Percentiles rank a stretch among this genome's conserved stretches.
These are phyloP conservation scores for Triticum turgidum DNA, from an alignment of 176 grass and related monocot species.

Conservation along the genomic window DNA sequence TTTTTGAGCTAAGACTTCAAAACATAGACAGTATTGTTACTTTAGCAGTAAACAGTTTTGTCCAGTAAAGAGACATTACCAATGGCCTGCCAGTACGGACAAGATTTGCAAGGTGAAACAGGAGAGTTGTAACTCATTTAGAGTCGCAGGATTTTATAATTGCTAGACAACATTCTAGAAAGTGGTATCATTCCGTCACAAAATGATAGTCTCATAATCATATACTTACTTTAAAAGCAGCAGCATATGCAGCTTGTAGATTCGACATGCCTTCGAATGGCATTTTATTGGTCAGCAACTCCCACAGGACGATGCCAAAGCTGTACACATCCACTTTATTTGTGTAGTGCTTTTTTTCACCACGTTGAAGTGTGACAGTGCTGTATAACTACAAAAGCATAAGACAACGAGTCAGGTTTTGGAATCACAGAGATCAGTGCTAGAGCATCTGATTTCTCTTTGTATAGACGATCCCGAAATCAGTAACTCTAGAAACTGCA, in stretches of 20 bases:
- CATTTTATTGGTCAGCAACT: constrained; percentile 96
- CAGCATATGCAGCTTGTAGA: constrained; percentile 98
- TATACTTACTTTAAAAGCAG: constrained; percentile 83
- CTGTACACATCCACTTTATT: constrained; percentile 99
- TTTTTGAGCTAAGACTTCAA: not conserved
- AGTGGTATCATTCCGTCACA: not conserved
- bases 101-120: not conserved
- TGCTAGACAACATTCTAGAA: not conserved
- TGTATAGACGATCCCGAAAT: constrained; percentile 2
- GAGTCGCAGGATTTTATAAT: not conserved
- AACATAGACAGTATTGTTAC: not conserved
- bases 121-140: not conserved
- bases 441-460: not conserved
- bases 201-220: not conserved
- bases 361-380: constrained; percentile 88
- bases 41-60: constrained; percentile 19
- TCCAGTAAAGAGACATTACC: constrained; percentile 23
- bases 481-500: not conserved
- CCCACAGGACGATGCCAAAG: constrained; percentile 98
- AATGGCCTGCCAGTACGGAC: not conserved
- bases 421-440: constrained; percentile 26
- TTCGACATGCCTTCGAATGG: constrained; percentile 99
- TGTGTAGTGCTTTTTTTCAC: constrained; percentile 99
- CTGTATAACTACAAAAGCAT: constrained; percentile 78
- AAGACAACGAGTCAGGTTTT: constrained; percentile 1